Base-by-base conservation (phyloP, 202 grass and related monocot species). In the Zoysia matrella region DNA sequence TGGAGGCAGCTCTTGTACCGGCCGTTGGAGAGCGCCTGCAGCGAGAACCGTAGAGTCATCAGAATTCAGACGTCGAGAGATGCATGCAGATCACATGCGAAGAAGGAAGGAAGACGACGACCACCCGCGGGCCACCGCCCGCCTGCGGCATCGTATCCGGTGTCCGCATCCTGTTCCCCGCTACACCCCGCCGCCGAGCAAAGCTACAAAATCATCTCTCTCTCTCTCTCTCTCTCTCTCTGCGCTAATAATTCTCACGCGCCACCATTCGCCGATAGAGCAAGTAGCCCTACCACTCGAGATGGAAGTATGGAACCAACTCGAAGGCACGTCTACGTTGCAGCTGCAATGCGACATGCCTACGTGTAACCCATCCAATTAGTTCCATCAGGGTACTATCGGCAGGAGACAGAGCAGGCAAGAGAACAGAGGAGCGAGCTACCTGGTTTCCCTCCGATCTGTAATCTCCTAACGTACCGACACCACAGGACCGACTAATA, bases 1-100 rank as follows among this genome's bases (percentile, higher is more conserved):
- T 97, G 95, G 47, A 93, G 86, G 86, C 92, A 97, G 84, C 94
- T 97, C 82, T 91, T 97, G 75, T 94, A 94, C 85, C 88, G 81
- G 83, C 95, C 95, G 46, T 97, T 97, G 8, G 92, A 97, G 76
- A 97, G 62, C 2, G 95, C 95, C 95, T 97, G 84, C 83, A 36
- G 14, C 22, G 22, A 22, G 22, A 22, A 22, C 22, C 22, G 22
- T 22, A 22, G 22, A 22, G 22, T 22, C 22, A 22, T 22, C 22
- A 22, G 22, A 22, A 22, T 22, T 22, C 22, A 22, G 22, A 22
- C 22, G 22, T 22, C 22, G 22, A 22, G 22, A 22, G 22, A 22
- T 22, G 22, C 22, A 22, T 22, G 22, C 22, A 22, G 22, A 22
- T 22, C 22, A 22, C 22, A 22, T 22, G 22, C 22, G 22, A 22